phyloP scores from a whole-genome alignment of 2,329 filamentous ascomycete species.

The Alternaria alternata region DNA sequence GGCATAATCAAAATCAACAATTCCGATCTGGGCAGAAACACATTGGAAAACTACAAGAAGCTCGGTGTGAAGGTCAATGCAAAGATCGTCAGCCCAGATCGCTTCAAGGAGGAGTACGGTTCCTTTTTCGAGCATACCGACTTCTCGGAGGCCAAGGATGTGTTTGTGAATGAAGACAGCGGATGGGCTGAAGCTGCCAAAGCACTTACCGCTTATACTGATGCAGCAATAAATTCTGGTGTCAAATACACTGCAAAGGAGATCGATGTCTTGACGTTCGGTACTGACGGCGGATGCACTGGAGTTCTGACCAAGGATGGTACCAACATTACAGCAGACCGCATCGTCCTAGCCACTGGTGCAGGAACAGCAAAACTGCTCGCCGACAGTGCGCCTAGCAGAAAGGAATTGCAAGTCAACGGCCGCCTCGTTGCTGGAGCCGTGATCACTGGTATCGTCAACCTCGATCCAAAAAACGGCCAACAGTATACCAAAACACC shows the following conservation, averaged over 20 bases:
- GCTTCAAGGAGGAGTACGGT: too few species aligned
- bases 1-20: too few species aligned
- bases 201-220: not conserved
- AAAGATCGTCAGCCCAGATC: too few species aligned
- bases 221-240: not conserved
- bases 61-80: too few species aligned
- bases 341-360: not conserved
- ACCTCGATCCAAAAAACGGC: not conserved
- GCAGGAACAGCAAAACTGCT: not conserved
- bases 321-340: not conserved
- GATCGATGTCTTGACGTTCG: not conserved
- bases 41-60: too few species aligned
- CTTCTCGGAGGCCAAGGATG: not conserved
- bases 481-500: not conserved
- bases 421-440: not conserved
- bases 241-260: not conserved
- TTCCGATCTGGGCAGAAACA: too few species aligned
- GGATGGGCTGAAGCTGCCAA: not conserved
- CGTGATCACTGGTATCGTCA: not conserved
- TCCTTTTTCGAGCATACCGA: too few species aligned
- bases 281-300: not conserved
- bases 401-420: not conserved
- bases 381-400: not conserved
- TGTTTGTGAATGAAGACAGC: not conserved
- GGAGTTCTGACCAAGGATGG: not conserved